A percentile compares a stretch with the other conserved stretches of the same genome.
These are phyloP conservation scores for Aspergillus olivimuriae DNA, from an alignment of 495 filamentous ascomycete species.

Conservation along the genomic window DNA sequence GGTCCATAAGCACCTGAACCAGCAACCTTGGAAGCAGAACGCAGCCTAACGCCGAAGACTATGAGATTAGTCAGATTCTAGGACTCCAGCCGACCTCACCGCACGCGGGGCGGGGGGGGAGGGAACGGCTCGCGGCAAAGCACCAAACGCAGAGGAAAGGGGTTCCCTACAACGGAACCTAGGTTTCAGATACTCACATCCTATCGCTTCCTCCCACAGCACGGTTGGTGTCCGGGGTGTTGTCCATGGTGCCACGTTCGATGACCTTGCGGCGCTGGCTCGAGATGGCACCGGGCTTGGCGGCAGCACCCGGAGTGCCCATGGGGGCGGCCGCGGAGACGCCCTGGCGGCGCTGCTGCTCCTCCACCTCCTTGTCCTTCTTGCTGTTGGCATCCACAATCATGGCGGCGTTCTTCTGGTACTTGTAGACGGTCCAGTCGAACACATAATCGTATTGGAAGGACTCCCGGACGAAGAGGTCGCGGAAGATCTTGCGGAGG, in stretches of 20 bases:
- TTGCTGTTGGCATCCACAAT: conserved; percentile 73
- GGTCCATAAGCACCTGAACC: conserved; percentile 58
- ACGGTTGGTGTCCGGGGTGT: conserved; percentile 79
- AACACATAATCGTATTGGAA: conserved; percentile 99
- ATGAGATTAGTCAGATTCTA: conserved; percentile 76
- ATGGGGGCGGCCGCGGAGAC: conserved; percentile 57
- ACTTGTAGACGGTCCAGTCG: conserved; percentile 99
- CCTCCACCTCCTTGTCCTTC: conserved; percentile 69
- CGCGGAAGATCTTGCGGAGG: conserved; percentile 99
- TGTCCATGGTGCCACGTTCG: conserved; percentile 66
- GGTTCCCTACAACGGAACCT: conserved; percentile 92
- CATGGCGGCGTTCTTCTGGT: conserved; percentile 97
- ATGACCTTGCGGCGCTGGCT: conserved; percentile 80
- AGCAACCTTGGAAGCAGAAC: conserved; percentile 85
- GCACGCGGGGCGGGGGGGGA: conserved; percentile 61
- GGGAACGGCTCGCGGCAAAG: conserved; percentile 59
- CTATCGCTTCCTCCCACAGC: conserved; percentile 88
- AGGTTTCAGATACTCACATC: conserved; percentile 91
- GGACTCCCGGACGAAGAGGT: conserved; percentile 97
- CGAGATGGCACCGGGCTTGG: conserved; percentile 66
- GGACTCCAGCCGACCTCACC: conserved; percentile 63
- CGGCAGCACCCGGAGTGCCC: conserved; percentile 51
- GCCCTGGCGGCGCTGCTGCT: conserved; percentile 57
- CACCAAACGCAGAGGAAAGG: conserved; percentile 76
- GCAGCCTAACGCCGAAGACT: conserved; percentile 91